Evolutionary conservation across 176 grass and related monocot species (phyloP).

Genomic region (Cenchrus fungigraminus): DNA sequence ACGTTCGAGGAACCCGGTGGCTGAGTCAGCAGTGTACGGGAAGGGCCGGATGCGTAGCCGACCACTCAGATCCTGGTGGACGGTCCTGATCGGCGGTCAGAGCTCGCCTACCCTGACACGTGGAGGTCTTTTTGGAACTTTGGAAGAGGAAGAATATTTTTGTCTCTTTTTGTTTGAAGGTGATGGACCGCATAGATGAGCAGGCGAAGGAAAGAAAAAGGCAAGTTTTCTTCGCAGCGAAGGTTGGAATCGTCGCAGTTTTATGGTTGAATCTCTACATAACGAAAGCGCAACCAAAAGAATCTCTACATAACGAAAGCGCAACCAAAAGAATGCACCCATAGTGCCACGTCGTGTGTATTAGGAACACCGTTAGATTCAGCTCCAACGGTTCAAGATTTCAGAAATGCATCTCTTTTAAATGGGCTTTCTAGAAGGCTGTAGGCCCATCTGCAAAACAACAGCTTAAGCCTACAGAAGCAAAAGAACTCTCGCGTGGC

Average conservation of each 20-base stretch:
- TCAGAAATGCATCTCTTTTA: too few species aligned
- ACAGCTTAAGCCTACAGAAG: too few species aligned
- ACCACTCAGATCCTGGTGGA: slow-evolving; percentile 29
- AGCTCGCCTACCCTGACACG: neutral
- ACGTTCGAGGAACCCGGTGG: slow-evolving; percentile 48
- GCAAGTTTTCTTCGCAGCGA: slow-evolving; percentile 28
- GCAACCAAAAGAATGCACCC: too few species aligned
- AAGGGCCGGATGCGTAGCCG: slow-evolving; percentile 10
- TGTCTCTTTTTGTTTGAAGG: neutral
- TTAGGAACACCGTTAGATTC: too few species aligned
- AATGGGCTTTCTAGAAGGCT: too few species aligned
- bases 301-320: too few species aligned
- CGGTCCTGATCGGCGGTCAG: slow-evolving; percentile 31
- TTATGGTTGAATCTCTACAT: neutral
- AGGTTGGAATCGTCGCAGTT: slow-evolving; percentile 4
- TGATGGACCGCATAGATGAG: neutral
- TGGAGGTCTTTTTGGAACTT: neutral
- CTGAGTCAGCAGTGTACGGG: slow-evolving; percentile 52
- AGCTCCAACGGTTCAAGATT: too few species aligned
- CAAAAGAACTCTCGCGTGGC: too few species aligned
- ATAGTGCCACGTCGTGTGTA: too few species aligned
- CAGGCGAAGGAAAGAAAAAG: neutral
- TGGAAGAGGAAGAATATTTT: neutral
- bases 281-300: too few species aligned
- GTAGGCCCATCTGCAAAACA: too few species aligned